Evolutionary conservation across 345 rosid species (phyloP).

Genomic region (Tarenaya hassleriana): DNA sequence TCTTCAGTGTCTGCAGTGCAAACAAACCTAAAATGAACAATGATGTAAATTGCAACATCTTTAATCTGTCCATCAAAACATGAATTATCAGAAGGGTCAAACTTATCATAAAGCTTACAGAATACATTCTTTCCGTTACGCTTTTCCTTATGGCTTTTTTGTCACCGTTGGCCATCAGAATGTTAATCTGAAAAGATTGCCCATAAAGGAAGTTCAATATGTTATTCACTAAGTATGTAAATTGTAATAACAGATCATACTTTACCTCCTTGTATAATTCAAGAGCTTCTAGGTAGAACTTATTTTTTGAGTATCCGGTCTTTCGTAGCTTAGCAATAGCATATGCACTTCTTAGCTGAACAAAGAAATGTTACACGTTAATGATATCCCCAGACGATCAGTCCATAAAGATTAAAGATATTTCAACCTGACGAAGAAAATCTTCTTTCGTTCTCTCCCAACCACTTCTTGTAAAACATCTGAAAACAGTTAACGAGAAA

Average conservation of each 20-base stretch:
- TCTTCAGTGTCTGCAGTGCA: slow-evolving; percentile 58
- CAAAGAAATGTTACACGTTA: slow-evolving; percentile 1
- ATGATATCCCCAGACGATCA: too few species aligned
- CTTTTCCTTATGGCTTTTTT: slow-evolving; percentile 65
- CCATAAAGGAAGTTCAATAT: slow-evolving; percentile 13
- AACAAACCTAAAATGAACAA: slow-evolving; percentile 15
- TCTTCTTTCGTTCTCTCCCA: slow-evolving; percentile 94
- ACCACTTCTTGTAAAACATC: slow-evolving; percentile 82
- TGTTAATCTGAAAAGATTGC: slow-evolving; percentile 53
- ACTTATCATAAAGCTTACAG: slow-evolving; percentile 48
- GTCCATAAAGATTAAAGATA: slow-evolving; percentile 7
- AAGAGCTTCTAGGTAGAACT: slow-evolving; percentile 72
- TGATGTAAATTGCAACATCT: neutral
- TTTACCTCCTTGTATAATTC: slow-evolving; percentile 71
- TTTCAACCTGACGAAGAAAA: slow-evolving; percentile 56
- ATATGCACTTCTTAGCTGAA: slow-evolving; percentile 82
- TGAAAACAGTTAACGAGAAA: slow-evolving; percentile 27
- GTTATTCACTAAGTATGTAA: neutral
- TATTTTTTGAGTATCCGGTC: slow-evolving; percentile 71
- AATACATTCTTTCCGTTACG: slow-evolving; percentile 85
- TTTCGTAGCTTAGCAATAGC: slow-evolving; percentile 79
- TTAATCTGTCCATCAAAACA: neutral
- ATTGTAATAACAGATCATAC: neutral
- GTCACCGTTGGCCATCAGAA: slow-evolving; percentile 63
- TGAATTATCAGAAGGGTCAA: slow-evolving; percentile 1